These are phyloP conservation scores for Suillus americanus DNA, from an alignment of 768 basidiomycete species.

Conservation along the genomic window DNA sequence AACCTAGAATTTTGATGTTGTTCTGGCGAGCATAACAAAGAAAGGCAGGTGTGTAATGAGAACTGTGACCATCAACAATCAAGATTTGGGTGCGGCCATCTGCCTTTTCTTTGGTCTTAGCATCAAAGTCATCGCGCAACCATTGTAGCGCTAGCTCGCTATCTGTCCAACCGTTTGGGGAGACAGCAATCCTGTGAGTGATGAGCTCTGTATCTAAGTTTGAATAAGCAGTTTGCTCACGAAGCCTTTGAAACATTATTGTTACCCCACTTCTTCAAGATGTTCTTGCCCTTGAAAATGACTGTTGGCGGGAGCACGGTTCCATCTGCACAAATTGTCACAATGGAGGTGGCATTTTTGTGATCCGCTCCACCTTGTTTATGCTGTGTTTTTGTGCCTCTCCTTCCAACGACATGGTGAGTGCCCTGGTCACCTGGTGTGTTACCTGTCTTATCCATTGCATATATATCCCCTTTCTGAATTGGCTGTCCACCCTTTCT, in stretches of 20 bases:
- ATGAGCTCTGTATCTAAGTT: neutral
- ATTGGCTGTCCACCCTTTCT: neutral
- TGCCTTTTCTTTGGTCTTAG: slow-evolving; percentile 36
- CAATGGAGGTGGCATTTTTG: slow-evolving; percentile 28
- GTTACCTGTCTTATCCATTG: slow-evolving; percentile 36
- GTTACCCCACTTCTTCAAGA: slow-evolving; percentile 31
- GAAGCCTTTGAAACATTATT: slow-evolving; percentile 36
- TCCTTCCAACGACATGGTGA: slow-evolving; percentile 11
- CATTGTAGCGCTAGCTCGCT: slow-evolving; percentile 15
- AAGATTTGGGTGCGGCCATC: slow-evolving; percentile 30
- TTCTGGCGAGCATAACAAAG: slow-evolving; percentile 32
- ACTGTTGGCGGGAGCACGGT: slow-evolving; percentile 31
- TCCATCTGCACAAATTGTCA: slow-evolving; percentile 40
- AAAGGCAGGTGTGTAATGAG: slow-evolving; percentile 35
- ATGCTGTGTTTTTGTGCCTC: slow-evolving; percentile 30
- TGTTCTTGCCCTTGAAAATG: slow-evolving; percentile 38
- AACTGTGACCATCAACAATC: slow-evolving; percentile 42
- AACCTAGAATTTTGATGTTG: slow-evolving; percentile 39
- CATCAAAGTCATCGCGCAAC: slow-evolving; percentile 31
- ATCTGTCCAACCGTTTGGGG: slow-evolving; percentile 24
- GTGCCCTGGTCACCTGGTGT: slow-evolving; percentile 5
- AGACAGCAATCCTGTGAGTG: slow-evolving; percentile 14
- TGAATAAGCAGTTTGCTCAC: slow-evolving; percentile 22
- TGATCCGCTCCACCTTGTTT: slow-evolving; percentile 28
- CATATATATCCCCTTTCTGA: slow-evolving; percentile 22